These are phyloP conservation scores for Neurospora pannonica DNA, from an alignment of 495 filamentous ascomycete species.

Conservation along the genomic window DNA sequence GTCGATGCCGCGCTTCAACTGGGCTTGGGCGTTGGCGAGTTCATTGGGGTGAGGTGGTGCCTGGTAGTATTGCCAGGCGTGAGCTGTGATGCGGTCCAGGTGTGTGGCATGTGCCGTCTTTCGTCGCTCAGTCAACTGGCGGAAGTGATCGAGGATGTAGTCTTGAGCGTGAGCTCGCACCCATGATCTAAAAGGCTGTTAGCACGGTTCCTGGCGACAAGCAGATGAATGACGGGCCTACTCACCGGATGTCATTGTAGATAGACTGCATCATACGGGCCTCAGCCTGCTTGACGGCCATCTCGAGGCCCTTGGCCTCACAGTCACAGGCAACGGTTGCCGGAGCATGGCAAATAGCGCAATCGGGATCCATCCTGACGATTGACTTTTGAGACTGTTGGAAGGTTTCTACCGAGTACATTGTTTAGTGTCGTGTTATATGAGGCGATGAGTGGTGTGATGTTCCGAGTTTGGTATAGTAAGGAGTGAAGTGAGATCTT, in stretches of 20 bases:
- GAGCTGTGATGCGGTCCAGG: slow-evolving; percentile 47
- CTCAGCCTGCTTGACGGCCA: slow-evolving; percentile 58
- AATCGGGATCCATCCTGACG: slow-evolving; percentile 58
- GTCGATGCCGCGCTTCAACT: slow-evolving; percentile 59
- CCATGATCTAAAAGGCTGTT: slow-evolving; percentile 44
- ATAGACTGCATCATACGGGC: slow-evolving; percentile 51
- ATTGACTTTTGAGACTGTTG: slow-evolving; percentile 36
- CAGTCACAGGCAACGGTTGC: slow-evolving; percentile 55
- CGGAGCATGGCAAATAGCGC: slow-evolving; percentile 59
- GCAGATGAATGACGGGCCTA: background rate
- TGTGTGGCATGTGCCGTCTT: slow-evolving; percentile 47
- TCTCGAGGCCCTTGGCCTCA: slow-evolving; percentile 57
- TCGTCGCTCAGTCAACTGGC: slow-evolving; percentile 48
- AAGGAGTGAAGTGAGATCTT: slow-evolving; percentile 11
- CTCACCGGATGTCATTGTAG: slow-evolving; percentile 56
- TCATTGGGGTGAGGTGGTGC: slow-evolving; percentile 46
- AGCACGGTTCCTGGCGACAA: slow-evolving; percentile 6
- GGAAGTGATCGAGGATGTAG: slow-evolving; percentile 61
- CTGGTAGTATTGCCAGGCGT: slow-evolving; percentile 48
- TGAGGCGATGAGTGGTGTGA: slow-evolving; percentile 16
- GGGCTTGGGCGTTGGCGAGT: slow-evolving; percentile 46
- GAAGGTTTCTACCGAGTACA: slow-evolving; percentile 36
- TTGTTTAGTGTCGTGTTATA: slow-evolving; percentile 34
- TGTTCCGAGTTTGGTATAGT: slow-evolving; percentile 23
- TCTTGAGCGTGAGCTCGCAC: slow-evolving; percentile 60